Evolutionary conservation across 352 stramenopile species (phyloP), one percentile per base, ranked within the genome.

Genomic region (Halophytophthora batemanensis): DNA sequence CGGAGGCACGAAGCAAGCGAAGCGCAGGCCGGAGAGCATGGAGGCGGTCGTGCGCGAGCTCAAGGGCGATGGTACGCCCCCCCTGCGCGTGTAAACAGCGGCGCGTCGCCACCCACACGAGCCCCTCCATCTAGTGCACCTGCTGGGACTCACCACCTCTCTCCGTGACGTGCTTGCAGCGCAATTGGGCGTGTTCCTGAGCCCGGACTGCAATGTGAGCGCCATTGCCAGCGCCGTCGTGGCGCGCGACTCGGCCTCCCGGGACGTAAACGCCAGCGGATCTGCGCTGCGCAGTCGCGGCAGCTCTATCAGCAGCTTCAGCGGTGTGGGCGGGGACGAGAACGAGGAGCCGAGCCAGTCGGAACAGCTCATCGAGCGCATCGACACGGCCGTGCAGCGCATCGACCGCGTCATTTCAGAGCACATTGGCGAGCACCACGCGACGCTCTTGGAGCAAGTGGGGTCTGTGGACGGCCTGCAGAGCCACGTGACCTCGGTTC

Each of bases 341-440:
- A 0, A 17, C 1, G 57, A 54, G 1, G 61, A 62, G 12, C 41
- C 64, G 11, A 90, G 77, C 39, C 61, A 87, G 51, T 92, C 77
- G 29, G 79, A 92, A 59, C 64, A 86, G 29, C 91, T 94, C 62
- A 72, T 88, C 37, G 64, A 86, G 55, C 67, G 66, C 23, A 70
- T 93, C 35, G 68, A 89, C 37, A 61, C 78, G 13, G 77, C 77
- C 2, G 78, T 91, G 51, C 54, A 69, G 12, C 64, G 77, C 49
- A 90, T 94, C 47, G 84, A 94, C 57, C 65, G 69, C 48, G 77
- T 85, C 42, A 90, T 94, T 56, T 76, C 77, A 15, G 74, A 88
- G 43, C 82, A 93, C 59, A 76, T 94, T 21, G 74, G 77, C 40
- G 79, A 85, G 38, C 69, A 91, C 61, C 80, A 94, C 58, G 72